Evolutionary conservation across 164 flowering plant genomes (phyloP), one percentile per base, ranked within the genome.

Genomic region (Annona cherimola): DNA sequence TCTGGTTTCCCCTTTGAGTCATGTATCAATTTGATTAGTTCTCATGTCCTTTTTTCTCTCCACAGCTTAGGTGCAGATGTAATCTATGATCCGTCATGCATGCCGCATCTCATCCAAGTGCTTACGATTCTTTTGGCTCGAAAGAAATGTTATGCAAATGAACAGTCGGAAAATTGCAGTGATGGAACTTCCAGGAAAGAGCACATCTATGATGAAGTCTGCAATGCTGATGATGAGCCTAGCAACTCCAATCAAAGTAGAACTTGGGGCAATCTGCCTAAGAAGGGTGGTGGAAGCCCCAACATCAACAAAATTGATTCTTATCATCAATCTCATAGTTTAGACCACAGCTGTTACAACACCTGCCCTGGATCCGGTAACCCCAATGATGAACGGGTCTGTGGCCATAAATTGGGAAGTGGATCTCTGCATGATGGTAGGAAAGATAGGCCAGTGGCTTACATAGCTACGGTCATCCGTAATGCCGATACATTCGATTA

Each of bases 1-100:
- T 50, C 14, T 40, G 35, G 35, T 26, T 26, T 26, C 35, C 35
- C 35, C 35, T 11, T 66, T 4, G 5, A 42, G 61, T 42, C 14
- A 59, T 5, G 4, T 73, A 6, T 70, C 19, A 61, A 61, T 26
- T 14, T 20, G 12, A 46, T 42, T 5, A 39, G 11, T 69, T 8
- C 35, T 54, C 46, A 44, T 44, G 4, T 20, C 41, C 65, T 69
- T 1, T 61, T 66, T 45, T 66, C 57, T 67, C 7, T 46, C 45
- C 35, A 39, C 87, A 95, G 99, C 70, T 81, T 93, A 84, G 99
- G 95, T 70, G 99, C 99, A 70, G 99, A 95, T 83, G 87, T 95
- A 16, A 87, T 93, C 19, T 95, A 95, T 75, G 86, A 95, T 78
- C 98, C 96, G 5, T 66, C 76, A 19, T 90, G 94, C 77, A 84